A percentile compares a stretch with the other conserved stretches of the same genome.
Evolutionary conservation across 192 early-diverging fungal species (phyloP).

Genomic region (Pilobolus umbonatus): DNA sequence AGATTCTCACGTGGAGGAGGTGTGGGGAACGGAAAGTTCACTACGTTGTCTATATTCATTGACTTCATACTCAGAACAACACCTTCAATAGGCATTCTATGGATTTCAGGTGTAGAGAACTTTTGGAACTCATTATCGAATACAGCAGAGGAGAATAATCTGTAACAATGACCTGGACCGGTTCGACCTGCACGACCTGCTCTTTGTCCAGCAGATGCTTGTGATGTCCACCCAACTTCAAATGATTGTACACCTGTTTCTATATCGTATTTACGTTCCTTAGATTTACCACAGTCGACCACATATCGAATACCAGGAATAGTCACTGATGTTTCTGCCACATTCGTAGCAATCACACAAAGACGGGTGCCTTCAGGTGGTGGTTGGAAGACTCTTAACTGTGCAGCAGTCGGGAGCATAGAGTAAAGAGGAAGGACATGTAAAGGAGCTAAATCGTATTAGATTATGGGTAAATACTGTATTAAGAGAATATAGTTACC

Average conservation of each 20-base stretch:
- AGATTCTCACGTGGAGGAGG: constrained; percentile 76
- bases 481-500: constrained; percentile 24
- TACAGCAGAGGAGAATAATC: constrained; percentile 89
- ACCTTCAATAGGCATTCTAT: constrained; percentile 92
- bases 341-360: constrained; percentile 95
- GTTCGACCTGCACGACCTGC: constrained; percentile 96
- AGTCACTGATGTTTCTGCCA: constrained; percentile 98
- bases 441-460: constrained; percentile 50
- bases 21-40: constrained; percentile 97
- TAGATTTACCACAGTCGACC: constrained; percentile 92
- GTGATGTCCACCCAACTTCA: constrained; percentile 88
- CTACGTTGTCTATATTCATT: constrained; percentile 93
- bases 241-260: constrained; percentile 88
- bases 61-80: constrained; percentile 97
- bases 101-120: constrained; percentile 88
- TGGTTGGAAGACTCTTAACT: constrained; percentile 86
- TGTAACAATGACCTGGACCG: constrained; percentile 95
- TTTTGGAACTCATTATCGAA: constrained; percentile 84
- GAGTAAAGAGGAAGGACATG: constrained; percentile 98
- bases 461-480: background rate
- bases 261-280: constrained; percentile 81
- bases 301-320: constrained; percentile 95
- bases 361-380: constrained; percentile 85
- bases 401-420: constrained; percentile 82
- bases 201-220: constrained; percentile 87